phyloP scores from a whole-genome alignment of 768 basidiomycete genomes.

The Lactarius psammicola region DNA sequence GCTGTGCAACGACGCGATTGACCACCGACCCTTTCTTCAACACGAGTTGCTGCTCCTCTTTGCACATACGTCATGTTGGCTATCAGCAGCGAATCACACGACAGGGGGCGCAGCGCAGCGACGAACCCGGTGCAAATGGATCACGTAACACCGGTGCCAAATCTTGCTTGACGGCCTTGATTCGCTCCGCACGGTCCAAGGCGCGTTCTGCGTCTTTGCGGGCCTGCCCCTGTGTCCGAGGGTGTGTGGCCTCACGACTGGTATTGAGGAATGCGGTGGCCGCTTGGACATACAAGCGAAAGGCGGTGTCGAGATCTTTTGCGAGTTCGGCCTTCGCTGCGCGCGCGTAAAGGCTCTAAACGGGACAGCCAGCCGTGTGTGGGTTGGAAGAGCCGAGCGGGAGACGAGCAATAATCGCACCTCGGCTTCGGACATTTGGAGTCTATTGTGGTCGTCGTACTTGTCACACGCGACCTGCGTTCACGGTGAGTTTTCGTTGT shows the following conservation, averaged over 20 bases:
- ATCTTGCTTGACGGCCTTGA: constrained; percentile 52
- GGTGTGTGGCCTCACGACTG: constrained; percentile 44
- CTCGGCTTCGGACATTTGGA: constrained; percentile 14
- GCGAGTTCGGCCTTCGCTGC: constrained; percentile 70
- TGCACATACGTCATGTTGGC: too few species aligned
- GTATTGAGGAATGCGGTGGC: constrained; percentile 67
- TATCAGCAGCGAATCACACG: not conserved
- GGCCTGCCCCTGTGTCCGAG: constrained; percentile 48
- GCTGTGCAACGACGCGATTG: constrained; percentile 16
- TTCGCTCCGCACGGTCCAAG: constrained; percentile 78
- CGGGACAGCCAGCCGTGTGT: not conserved
- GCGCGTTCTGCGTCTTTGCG: constrained; percentile 61
- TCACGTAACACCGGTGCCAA: constrained; percentile 37
- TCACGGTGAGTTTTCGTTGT: not conserved
- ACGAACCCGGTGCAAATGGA: constrained; percentile 41
- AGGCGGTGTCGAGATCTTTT: constrained; percentile 65
- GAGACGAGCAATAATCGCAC: constrained; percentile 10
- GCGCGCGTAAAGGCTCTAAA: constrained; percentile 51
- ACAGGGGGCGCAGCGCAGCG: not conserved
- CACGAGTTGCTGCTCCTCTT: constrained; percentile 41
- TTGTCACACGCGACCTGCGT: not conserved
- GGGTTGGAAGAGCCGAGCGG: constrained; percentile 1
- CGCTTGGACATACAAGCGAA: constrained; percentile 69
- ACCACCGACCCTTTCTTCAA: constrained; percentile 20
- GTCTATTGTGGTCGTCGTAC: not conserved